Evolutionary conservation across 495 filamentous ascomycete species (phyloP).

Genomic region (Penicillium coprophilum): DNA sequence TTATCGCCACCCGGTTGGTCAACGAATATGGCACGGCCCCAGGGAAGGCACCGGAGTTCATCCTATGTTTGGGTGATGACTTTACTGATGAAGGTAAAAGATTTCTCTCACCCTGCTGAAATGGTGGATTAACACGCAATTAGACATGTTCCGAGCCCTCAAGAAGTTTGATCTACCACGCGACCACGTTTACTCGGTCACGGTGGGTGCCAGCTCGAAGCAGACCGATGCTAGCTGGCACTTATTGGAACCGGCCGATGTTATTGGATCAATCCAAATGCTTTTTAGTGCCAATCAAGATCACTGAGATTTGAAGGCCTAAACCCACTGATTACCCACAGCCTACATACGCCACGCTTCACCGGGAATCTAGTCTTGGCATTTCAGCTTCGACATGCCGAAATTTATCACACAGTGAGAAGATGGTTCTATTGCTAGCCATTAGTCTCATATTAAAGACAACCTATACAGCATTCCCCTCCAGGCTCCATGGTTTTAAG

Average conservation of each 20-base stretch:
- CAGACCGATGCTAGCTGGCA: conserved; percentile 85
- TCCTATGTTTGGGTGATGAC: conserved; percentile 89
- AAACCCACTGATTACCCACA: not conserved
- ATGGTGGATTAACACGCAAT: conserved; percentile 8
- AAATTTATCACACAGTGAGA: not conserved
- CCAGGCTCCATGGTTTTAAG: not conserved
- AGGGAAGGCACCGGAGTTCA: conserved; percentile 65
- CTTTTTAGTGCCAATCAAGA: conserved; percentile 54
- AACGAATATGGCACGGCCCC: conserved; percentile 56
- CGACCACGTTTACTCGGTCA: conserved; percentile 78
- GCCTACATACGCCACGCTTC: not conserved
- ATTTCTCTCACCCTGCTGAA: not conserved
- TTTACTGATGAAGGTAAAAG: conserved; percentile 90
- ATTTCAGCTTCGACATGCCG: not conserved
- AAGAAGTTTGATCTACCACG: conserved; percentile 54
- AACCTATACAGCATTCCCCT: not conserved
- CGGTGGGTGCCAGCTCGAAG: conserved; percentile 83
- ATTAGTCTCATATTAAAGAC: not conserved
- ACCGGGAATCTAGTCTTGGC: not conserved
- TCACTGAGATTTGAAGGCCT: conserved; percentile 18
- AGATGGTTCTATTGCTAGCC: not conserved
- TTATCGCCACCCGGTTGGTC: conserved; percentile 79
- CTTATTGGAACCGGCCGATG: conserved; percentile 80
- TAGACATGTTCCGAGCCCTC: conserved; percentile 66
- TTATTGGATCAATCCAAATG: conserved; percentile 73